Base-by-base conservation (phyloP, 495 filamentous ascomycete species). In the Annulohypoxylon maeteangense region DNA sequence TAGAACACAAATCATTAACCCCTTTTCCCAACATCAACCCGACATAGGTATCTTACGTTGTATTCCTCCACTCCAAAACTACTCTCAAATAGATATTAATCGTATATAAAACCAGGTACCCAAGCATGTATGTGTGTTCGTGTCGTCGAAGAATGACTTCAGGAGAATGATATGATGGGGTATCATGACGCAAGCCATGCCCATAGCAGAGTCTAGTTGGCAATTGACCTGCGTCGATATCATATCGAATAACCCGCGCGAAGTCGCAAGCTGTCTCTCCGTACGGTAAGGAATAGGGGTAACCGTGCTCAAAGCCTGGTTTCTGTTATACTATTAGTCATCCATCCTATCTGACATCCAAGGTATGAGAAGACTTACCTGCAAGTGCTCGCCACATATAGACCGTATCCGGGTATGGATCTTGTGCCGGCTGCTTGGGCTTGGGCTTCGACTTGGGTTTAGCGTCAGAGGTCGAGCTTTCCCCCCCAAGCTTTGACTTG, bases 381-480 rank as follows among this genome's bases (percentile, higher is more conserved):
- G 62, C 70, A 8, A 73, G 32, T 31, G 65, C 31, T 47, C 25
- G 61, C 70, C 65, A 73, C 70, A 73, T 73, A 31, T 42, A 69
- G 4, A 2, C 5, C 0, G 57, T 58, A 27, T 73, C 70, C 16
- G 70, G 70, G 10, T 73, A 73, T 6, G 25, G 36, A 31, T 63
- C 57, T 5, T 1, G 2, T 5, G 1, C 61, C 4, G 25, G 62
- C 0, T 8, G 40, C 31, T 47, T 60, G 10, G 60, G 34, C 47
- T 70, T 70, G 1, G 66, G 32, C 29, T 58, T 56, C 38, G 36
- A 10, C 34, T 38, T 38, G 3, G 7, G 23, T 45, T 50, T 62
- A 1, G 60, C 20, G 29, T 61, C 32, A 4, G 56, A 40, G 8
- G 50, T 14, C 16, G 50, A 51, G n/a, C 34, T 20, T 14, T 48